A percentile compares a stretch with the other conserved stretches of the same genome.
phyloP scores from a whole-genome alignment of 1,284 basidiomycete species.

The Ceratobasidium papillatum region DNA sequence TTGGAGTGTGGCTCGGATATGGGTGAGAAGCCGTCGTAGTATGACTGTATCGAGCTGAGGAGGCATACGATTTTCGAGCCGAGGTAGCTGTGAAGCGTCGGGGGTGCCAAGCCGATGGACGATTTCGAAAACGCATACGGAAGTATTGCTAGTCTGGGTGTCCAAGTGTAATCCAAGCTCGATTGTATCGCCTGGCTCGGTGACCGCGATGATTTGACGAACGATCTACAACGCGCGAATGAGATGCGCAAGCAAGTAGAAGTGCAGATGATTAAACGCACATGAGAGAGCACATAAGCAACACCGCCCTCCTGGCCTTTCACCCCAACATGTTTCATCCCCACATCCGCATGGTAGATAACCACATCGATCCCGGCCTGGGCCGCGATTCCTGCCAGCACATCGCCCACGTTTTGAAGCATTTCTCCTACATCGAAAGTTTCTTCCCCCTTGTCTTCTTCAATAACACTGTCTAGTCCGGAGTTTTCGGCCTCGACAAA shows the following conservation, averaged over 20 bases:
- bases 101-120: conserved; percentile 50
- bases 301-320: conserved; percentile 85
- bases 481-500: conserved; percentile 40
- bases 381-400: conserved; percentile 83
- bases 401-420: conserved; percentile 81
- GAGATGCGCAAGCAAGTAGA: neutral
- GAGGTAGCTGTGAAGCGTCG: neutral
- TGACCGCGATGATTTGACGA: conserved; percentile 79
- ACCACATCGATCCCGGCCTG: conserved; percentile 86
- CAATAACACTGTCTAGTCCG: conserved; percentile 8
- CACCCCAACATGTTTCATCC: conserved; percentile 83
- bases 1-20: conserved; percentile 69
- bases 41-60: conserved; percentile 71
- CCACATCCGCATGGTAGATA: conserved; percentile 85
- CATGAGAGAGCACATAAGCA: conserved; percentile 82
- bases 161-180: conserved; percentile 83
- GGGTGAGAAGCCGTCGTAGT: conserved; percentile 70
- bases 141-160: conserved; percentile 44
- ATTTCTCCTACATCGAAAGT: conserved; percentile 74
- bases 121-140: conserved; percentile 66
- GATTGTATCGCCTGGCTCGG: conserved; percentile 79
- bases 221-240: conserved; percentile 65
- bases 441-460: conserved; percentile 44
- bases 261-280: conserved; percentile 56
- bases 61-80: conserved; percentile 10